phyloP scores from a whole-genome alignment of 306 rosid genomes.

The Castanea crenata region DNA sequence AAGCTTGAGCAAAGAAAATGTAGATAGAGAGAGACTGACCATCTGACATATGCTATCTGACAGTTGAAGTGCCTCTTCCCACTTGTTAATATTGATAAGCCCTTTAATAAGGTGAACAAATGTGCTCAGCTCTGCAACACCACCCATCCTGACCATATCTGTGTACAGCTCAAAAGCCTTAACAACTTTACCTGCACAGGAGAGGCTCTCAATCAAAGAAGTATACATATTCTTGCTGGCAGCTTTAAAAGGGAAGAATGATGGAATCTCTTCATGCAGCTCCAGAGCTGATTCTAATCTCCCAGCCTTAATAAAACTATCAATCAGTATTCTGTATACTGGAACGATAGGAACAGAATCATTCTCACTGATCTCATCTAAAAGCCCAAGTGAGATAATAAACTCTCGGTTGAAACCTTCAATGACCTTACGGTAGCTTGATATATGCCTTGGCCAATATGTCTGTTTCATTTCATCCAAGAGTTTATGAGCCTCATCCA shows the following conservation, averaged over 20 bases:
- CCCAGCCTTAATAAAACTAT: constrained; percentile 75
- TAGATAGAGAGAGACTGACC: constrained; percentile 54
- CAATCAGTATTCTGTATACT: constrained; percentile 59
- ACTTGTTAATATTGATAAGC: constrained; percentile 53
- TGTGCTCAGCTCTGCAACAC: constrained; percentile 64
- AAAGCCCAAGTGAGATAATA: constrained; percentile 61
- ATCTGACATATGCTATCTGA: constrained; percentile 71
- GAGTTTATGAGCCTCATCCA: constrained; percentile 74
- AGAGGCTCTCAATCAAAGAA: constrained; percentile 66
- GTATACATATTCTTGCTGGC: constrained; percentile 49
- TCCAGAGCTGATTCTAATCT: constrained; percentile 60
- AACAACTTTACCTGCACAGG: constrained; percentile 52
- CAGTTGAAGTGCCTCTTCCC: constrained; percentile 80
- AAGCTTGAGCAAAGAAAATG: constrained; percentile 10
- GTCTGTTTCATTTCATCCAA: constrained; percentile 85
- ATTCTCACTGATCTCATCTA: constrained; percentile 57
- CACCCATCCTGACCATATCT: constrained; percentile 55
- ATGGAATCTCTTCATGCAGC: constrained; percentile 70
- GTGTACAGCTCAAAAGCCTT: constrained; percentile 66
- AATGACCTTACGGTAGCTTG: constrained; percentile 61
- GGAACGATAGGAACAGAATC: constrained; percentile 56
- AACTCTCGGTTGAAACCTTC: constrained; percentile 74
- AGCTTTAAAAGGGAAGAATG: constrained; percentile 42
- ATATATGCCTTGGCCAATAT: constrained; percentile 74
- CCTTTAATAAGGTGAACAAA: constrained; percentile 73